Conservation (phyloP, 2,329 filamentous ascomycete species). For the Talaromyces marneffei region DNA sequence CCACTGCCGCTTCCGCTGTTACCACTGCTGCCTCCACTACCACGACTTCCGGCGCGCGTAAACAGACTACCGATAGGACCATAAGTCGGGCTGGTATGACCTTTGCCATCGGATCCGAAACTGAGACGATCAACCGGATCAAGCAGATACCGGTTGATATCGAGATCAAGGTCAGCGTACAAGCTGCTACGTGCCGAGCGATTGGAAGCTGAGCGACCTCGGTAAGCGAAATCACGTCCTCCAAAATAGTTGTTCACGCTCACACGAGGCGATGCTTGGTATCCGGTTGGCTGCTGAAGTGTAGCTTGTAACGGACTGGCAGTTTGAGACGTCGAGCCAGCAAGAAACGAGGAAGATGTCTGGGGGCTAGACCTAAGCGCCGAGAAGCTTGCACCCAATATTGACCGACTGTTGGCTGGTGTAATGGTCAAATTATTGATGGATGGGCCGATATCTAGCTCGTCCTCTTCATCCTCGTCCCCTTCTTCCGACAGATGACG, state of each 20-base stretch:
- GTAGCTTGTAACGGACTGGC: conserved; percentile 30
- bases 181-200: conserved; percentile 35
- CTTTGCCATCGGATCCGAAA: conserved; percentile 28
- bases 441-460: conserved; percentile 15
- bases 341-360: conserved; percentile 29
- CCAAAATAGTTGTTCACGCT: conserved; percentile 29
- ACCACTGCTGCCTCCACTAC: conserved; percentile 45
- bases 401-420: conserved; percentile 27
- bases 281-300: conserved; percentile 25
- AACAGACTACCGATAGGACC: conserved; percentile 35
- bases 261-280: conserved; percentile 30
- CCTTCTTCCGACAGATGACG: conserved; percentile 35
- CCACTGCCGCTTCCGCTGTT: conserved; percentile 37
- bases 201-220: conserved; percentile 40
- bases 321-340: conserved; percentile 28
- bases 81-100: conserved; percentile 31
- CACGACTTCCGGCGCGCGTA: conserved; percentile 41
- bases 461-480: not conserved
- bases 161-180: conserved; percentile 30
- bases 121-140: conserved; percentile 27
- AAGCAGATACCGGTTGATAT: conserved; percentile 25
- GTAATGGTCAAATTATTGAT: conserved; percentile 24
- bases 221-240: conserved; percentile 25
- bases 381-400: conserved; percentile 33
- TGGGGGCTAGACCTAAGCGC: conserved; percentile 31